Evolutionary conservation across 208 protist genomes (phyloP).

Genomic region (Trypanosoma platydactyli): DNA sequence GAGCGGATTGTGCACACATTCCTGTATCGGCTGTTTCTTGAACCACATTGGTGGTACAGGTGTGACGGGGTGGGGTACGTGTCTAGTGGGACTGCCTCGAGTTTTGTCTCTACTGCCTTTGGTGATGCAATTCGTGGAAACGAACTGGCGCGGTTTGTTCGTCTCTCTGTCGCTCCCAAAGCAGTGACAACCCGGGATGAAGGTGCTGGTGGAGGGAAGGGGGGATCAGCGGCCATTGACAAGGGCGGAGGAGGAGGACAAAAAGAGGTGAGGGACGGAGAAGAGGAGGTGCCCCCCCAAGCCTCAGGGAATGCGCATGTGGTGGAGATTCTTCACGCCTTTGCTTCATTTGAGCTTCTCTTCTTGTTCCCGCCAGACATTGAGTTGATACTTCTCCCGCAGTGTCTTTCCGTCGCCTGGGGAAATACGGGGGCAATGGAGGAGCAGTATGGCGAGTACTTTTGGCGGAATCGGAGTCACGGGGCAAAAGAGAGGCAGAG

Average conservation of each 20-base stretch:
- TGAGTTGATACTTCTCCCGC: slow-evolving; percentile 57
- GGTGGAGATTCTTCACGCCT: slow-evolving; percentile 57
- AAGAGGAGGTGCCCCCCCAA: no score
- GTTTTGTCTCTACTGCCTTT: slow-evolving; percentile 50
- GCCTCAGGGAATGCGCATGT: not conserved
- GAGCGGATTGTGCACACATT: slow-evolving; percentile 73
- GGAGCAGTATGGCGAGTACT: slow-evolving; percentile 52
- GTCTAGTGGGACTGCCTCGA: slow-evolving; percentile 43
- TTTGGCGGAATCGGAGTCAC: slow-evolving; percentile 66
- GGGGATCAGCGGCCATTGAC: no score
- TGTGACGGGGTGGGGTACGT: slow-evolving; percentile 27
- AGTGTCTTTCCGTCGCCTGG: slow-evolving; percentile 41
- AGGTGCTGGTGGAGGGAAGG: no score
- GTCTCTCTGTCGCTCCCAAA: slow-evolving; percentile 49
- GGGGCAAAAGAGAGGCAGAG: not conserved
- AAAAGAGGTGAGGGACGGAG: no score
- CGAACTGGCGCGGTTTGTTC: slow-evolving; percentile 51
- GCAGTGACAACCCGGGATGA: not conserved
- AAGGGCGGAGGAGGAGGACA: no score
- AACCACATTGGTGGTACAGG: slow-evolving; percentile 76
- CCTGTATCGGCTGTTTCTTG: slow-evolving; percentile 49
- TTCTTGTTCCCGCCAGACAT: slow-evolving; percentile 63
- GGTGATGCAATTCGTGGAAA: slow-evolving; percentile 58
- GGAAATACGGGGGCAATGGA: slow-evolving; percentile 17
- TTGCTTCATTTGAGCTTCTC: slow-evolving; percentile 68